phyloP scores from a whole-genome alignment of 1,284 basidiomycete species.

The Irpex sp. region DNA sequence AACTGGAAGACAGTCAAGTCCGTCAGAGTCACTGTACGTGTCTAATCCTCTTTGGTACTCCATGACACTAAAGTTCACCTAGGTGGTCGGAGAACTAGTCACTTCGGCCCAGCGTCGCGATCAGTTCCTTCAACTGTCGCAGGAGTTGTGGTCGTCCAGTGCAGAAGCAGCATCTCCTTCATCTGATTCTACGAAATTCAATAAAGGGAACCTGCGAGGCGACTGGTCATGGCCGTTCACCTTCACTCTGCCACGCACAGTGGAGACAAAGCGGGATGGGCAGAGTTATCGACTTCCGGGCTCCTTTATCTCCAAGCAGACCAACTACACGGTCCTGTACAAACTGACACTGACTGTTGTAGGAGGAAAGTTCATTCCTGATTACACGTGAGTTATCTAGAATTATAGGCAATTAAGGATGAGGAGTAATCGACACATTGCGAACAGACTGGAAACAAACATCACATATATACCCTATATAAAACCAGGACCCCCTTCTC shows the following conservation, averaged over 20 bases:
- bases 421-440: background rate
- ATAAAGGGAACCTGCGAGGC: slow-evolving; percentile 41
- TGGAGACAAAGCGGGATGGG: slow-evolving; percentile 11
- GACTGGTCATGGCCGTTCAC: slow-evolving; percentile 43
- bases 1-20: slow-evolving; percentile 42
- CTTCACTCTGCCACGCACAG: slow-evolving; percentile 38
- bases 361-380: slow-evolving; percentile 20
- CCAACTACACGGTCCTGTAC: slow-evolving; percentile 50
- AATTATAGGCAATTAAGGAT: background rate
- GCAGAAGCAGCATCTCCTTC: background rate
- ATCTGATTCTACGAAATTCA: slow-evolving; percentile 18
- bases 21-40: slow-evolving; percentile 25
- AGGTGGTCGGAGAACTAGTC: slow-evolving; percentile 24
- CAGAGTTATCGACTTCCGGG: slow-evolving; percentile 36
- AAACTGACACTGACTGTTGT: slow-evolving; percentile 40
- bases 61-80: background rate
- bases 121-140: slow-evolving; percentile 42
- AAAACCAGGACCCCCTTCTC: slow-evolving; percentile 40
- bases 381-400: slow-evolving; percentile 19
- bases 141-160: slow-evolving; percentile 18
- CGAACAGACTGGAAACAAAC: slow-evolving; percentile 16
- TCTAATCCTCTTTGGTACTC: background rate
- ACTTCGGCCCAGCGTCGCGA: slow-evolving; percentile 36
- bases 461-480: slow-evolving; percentile 40
- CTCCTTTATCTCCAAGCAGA: slow-evolving; percentile 45